Base-by-base conservation (phyloP, 2,329 filamentous ascomycete genomes). In the Sphaerulina musiva region DNA sequence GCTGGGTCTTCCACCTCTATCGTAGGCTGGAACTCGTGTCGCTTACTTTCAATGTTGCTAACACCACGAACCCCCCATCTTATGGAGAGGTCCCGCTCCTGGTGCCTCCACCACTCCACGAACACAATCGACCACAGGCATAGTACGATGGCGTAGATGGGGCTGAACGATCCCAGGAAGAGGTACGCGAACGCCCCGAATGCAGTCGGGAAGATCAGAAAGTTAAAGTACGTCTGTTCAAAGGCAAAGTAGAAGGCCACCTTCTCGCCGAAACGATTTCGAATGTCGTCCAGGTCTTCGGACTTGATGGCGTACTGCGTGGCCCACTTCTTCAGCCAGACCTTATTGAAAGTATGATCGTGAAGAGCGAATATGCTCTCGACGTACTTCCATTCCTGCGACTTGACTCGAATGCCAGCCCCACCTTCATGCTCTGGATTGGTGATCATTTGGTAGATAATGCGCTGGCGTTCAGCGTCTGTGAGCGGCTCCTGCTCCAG, bases 221-320 rank as follows among this genome's bases (percentile, higher is more conserved):
- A 95, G 55, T 82, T 78, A 68, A 95, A 95, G 72, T 97, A 97
- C 34, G 86, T 86, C 67, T 95, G 88, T 32, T 95, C 80, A 67
- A 97, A 97, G 39, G 91, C 89, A 69, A 95, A 97, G 74, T 97
- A 97, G 70, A 95, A 95, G 36, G 88, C 92, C 55, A 96, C 87
- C 78, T 77, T 78, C 61, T 76, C 75, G 45, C 76, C 76, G 41
- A 78, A 60, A n/a, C 74, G 68, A 54, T 78, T 72, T 12, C 76
- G 67, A 51, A 78, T 78, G 36, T 76, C 76, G 54, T 78, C 76
- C 38, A 78, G 62, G 52, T 78, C 76, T 43, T 78, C 74, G 7
- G 71, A 68, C 43, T 65, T 73, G 51, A 78, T 68, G 43, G 75
- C 68, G 59, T 73, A 78, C 36, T 73, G 70, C 6, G 71, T 74